Evolutionary conservation across 1,284 basidiomycete species (phyloP), one percentile per base, ranked within the genome.

Genomic region (Rugosomyces carneus): DNA sequence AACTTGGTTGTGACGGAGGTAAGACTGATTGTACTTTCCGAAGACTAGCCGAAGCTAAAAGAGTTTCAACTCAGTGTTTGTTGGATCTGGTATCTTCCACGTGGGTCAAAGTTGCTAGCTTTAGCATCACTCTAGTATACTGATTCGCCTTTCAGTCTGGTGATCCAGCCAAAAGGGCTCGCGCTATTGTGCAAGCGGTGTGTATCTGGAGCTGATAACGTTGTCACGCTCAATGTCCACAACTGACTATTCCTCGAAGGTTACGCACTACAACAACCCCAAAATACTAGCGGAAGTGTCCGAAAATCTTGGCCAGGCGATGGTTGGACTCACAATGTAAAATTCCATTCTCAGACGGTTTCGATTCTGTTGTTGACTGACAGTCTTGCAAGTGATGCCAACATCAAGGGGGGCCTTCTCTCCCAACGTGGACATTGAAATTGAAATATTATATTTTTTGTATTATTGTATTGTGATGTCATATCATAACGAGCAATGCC

Each of bases 1-100:
- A 98, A 64, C 80, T 99, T 31, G 94, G 95, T 40, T 94, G 92
- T 65, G 95, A 99, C 63, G 95, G 96, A 75, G 91, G 90, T 91
- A 59, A 11, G 31, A n/a, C 13, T 34, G 7, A 3, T n/a, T 34
- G 6, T 8, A 34, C 15, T 16, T 15, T 34, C 4, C 3, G n/a
- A 34, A 8, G 5, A 11, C 13, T 34, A 34, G n/a, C 31, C 15
- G 31, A 34, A 34, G 8, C 5, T n/a, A 6, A 15, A 8, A n/a
- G n/a, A n/a, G 27, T 10, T 29, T n/a, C 31, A 13, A 34, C 5
- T 34, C 15, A 89, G 90, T 93, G 34, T 93, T 92, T 57, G 93
- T 96, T 54, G 93, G 94, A 21, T 96, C 92, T 20, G 93, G 93
- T 42, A 93, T 96, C 62, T 96, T 93, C 77, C 82, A 87, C 60